A percentile compares a stretch with the other conserved stretches of the same genome.
phyloP scores from a whole-genome alignment of 2,329 filamentous ascomycete species.

The Leptographium radiaticola region DNA sequence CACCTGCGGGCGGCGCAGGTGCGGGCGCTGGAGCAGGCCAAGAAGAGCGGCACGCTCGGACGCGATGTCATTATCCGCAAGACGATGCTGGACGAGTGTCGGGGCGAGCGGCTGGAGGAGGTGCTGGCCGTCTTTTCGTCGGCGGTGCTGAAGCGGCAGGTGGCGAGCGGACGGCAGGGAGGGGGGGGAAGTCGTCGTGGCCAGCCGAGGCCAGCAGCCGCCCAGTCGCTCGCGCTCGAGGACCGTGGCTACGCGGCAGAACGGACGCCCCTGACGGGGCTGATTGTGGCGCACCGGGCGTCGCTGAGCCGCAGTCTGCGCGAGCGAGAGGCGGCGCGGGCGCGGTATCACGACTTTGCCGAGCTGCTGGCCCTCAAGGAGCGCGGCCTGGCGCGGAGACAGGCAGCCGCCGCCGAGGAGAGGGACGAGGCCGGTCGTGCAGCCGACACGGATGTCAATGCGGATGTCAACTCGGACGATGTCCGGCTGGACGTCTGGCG shows the following conservation, averaged over 20 bases:
- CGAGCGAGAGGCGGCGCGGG: constrained; percentile 45
- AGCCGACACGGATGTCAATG: constrained; percentile 8
- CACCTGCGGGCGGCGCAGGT: constrained; percentile 79
- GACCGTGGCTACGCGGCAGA: constrained; percentile 42
- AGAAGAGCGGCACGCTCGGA: constrained; percentile 74
- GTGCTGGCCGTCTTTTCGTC: constrained; percentile 74
- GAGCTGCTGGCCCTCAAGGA: constrained; percentile 52
- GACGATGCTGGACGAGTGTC: constrained; percentile 95
- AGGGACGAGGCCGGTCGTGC: constrained; percentile 17
- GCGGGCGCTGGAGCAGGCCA: constrained; percentile 67
- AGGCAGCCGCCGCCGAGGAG: constrained; percentile 28
- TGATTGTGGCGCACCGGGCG: constrained; percentile 61
- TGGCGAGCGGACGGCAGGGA: constrained; percentile 21
- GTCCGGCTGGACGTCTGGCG: constrained; percentile 39
- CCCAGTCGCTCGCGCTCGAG: constrained; percentile 44
- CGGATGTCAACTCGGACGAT: constrained; percentile 26
- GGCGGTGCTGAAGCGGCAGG: constrained; percentile 59
- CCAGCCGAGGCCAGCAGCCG: constrained; percentile 29
- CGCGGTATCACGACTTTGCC: constrained; percentile 49
- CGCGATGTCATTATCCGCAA: constrained; percentile 73
- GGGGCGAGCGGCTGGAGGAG: constrained; percentile 81
- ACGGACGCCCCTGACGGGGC: constrained; percentile 42
- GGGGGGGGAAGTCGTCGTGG: not conserved
- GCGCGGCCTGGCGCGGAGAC: constrained; percentile 38
- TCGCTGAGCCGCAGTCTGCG: constrained; percentile 48